These are phyloP conservation scores for Termitomyces sp. DNA, from an alignment of 768 basidiomycete species.

Conservation along the genomic window DNA sequence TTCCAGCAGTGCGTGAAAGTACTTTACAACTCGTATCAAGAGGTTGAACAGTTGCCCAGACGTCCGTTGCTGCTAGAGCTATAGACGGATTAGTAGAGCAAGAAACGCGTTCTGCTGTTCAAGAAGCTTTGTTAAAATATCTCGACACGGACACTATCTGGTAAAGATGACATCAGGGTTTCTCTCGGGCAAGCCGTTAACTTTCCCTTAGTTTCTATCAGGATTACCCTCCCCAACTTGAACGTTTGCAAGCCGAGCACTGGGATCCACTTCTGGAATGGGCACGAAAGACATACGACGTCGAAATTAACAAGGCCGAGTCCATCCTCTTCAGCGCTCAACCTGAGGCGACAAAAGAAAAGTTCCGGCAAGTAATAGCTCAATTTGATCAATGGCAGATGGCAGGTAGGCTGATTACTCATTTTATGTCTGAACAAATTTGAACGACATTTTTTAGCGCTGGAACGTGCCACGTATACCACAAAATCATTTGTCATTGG, in stretches of 20 bases:
- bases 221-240: conserved; percentile 70
- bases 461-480: conserved; percentile 87
- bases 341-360: conserved; percentile 59
- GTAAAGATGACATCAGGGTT: conserved; percentile 32
- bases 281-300: conserved; percentile 61
- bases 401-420: conserved; percentile 57
- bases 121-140: conserved; percentile 71
- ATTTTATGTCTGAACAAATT: neutral
- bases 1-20: conserved; percentile 70
- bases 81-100: conserved; percentile 71
- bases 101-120: conserved; percentile 55
- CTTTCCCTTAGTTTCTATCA: conserved; percentile 67
- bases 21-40: neutral
- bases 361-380: conserved; percentile 53
- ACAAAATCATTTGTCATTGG: conserved; percentile 91
- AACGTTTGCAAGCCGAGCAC: conserved; percentile 71
- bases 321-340: conserved; percentile 73
- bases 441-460: conserved; percentile 47
- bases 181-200: neutral
- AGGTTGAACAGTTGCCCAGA: conserved; percentile 43
- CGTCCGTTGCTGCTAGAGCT: conserved; percentile 86
- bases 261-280: conserved; percentile 90
- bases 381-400: conserved; percentile 81
- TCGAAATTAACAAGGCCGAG: conserved; percentile 65
- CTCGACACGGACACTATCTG: conserved; percentile 94